Base-by-base conservation (phyloP, 768 basidiomycete genomes). In the Trametes maxima region DNA sequence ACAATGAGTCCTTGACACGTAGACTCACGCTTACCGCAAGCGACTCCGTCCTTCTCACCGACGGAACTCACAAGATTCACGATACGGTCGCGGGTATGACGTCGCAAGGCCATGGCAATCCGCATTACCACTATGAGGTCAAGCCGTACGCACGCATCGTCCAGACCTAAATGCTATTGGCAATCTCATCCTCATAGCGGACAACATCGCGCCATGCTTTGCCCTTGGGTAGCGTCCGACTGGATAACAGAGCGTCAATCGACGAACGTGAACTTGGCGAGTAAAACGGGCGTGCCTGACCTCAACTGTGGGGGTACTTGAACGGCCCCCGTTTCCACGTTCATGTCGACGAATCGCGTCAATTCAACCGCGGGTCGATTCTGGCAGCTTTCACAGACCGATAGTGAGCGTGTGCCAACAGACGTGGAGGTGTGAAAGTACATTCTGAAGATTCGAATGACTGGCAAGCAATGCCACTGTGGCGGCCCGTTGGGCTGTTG, bases 371-470 rank as follows among this genome's bases (percentile, higher is more conserved):
- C 85, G 50, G 91, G 84, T 52, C 75, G 73, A 21, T 81, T 79
- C 49, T 80, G 78, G 71, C 92, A 94, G 64, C 92, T 94, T 65
- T 58, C 47, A 24, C 45, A 64, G 37, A 42, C 28, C 25, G 49
- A 49, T 49, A 57, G 57, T 40, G 50, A 55, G 35, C 37, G 28
- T 52, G n/a, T 14, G 33, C 14, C 13, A 0, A 2, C 33, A 13
- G 42, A 36, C 4, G 48, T 33, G 51, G 22, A 40, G 22, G 47
- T 54, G 52, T 28, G 40, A 24, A 62, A 11, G 74, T 68, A 90
- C 92, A 90, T 76, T 71, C 79, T 78, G 67, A 95, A 90, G 25
- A 94, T 78, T 16, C 93, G 84, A 28, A 88, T 83, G 46, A 94
- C 74, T 6, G 91, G 92, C 69, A 83, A 85, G 70, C 92, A 94